Evolutionary conservation across 768 basidiomycete species (phyloP).

Genomic region (Leccinum broughii): DNA sequence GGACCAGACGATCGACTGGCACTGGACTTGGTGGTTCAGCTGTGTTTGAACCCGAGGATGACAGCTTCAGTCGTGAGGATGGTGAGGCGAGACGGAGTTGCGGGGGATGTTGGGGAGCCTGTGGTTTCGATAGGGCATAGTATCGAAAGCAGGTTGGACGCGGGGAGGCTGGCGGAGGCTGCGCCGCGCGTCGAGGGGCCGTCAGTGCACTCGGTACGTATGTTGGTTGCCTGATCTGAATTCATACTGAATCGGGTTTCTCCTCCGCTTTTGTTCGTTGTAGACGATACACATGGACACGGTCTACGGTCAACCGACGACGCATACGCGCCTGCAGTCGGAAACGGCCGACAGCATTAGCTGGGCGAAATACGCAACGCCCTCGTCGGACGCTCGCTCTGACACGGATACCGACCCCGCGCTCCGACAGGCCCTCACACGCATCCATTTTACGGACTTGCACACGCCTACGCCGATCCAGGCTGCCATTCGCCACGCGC

Average conservation of each 20-base stretch:
- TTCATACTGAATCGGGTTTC: not conserved
- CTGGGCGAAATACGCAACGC: constrained; percentile 64
- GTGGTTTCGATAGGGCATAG: constrained; percentile 24
- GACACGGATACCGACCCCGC: constrained; percentile 11
- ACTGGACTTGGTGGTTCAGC: constrained; percentile 79
- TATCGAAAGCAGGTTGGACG: constrained; percentile 7
- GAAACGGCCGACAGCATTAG: constrained; percentile 81
- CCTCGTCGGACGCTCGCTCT: not conserved
- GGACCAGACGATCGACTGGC: constrained; percentile 92
- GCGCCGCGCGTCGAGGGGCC: not conserved
- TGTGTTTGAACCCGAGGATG: constrained; percentile 68
- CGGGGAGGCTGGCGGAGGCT: not conserved
- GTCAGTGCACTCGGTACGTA: constrained; percentile 12
- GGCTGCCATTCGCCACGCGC: constrained; percentile 48
- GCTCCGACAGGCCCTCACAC: constrained; percentile 42
- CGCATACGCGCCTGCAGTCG: constrained; percentile 69
- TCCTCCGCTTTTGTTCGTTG: not conserved
- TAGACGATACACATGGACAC: constrained; percentile 59
- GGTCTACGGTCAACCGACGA: constrained; percentile 62
- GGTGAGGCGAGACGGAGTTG: constrained; percentile 44
- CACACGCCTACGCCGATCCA: constrained; percentile 61
- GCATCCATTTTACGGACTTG: constrained; percentile 62
- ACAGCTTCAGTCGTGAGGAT: constrained; percentile 77
- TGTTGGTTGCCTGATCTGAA: not conserved
- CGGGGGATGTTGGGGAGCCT: constrained; percentile 5